Base-by-base conservation (phyloP, 306 rosid genomes). In the Astragalus membranaceus region DNA sequence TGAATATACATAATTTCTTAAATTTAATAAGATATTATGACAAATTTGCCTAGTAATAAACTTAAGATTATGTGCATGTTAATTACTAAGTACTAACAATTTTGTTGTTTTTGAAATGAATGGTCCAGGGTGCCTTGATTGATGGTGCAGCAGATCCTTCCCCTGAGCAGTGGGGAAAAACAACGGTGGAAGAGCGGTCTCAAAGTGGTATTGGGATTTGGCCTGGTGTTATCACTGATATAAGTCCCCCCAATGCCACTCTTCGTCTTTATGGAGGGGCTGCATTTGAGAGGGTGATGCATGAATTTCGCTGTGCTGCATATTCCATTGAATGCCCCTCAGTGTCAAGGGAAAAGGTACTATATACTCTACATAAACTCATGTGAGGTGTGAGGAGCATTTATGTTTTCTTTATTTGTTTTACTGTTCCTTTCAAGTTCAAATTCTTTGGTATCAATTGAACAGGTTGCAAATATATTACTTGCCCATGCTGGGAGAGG, bases 61-160 rank as follows among this genome's bases (percentile, higher is more conserved):
- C 56, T 4, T 12, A 30, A 16, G 65, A 59, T 10, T 17, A 73
- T 11, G 57, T 51, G 23, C 58, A 15, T 70, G 57, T 23, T 37
- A 23, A n/a, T 57, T 33, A 50, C 46, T 37, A 23, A n/a, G 52
- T 33, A 50, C 46, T 26, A 41, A 26, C 30, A 26, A 16, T 23
- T 20, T 5, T 41, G 4, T 64, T 71, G 70, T 5, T 77, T 75
- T 49, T 56, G 49, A 10, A 64, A 55, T 77, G 72, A 55, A 59
- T 77, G 76, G 26, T 74, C 46, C 53, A 94, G 98, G 89, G 91
- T 58, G 88, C 87, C 23, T 82, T 94, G 83, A 88, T 94, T 72
- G 98, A 94, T 64, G 98, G 98, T 69, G 97, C 98, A 75, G 95
- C 97, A 37, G 97, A 94, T 75, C 97, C 98, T 83, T 85, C 88